Evolutionary conservation across 495 filamentous ascomycete genomes (phyloP).

Genomic region (Penicillium lividum): DNA sequence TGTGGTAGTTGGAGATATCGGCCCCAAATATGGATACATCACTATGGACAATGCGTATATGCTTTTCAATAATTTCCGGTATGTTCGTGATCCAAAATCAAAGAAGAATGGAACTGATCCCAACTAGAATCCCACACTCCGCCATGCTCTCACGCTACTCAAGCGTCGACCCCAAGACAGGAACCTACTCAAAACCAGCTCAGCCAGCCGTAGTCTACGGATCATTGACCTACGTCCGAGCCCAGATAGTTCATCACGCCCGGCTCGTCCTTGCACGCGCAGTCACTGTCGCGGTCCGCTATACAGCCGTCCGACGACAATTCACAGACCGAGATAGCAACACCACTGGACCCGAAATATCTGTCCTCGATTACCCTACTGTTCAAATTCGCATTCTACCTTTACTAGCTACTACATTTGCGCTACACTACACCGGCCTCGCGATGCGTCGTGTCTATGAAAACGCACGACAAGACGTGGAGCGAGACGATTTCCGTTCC

Average conservation of each 20-base stretch:
- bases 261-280: slow-evolving; percentile 48
- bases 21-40: slow-evolving; percentile 49
- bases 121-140: slow-evolving; percentile 41
- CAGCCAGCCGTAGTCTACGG: slow-evolving; percentile 49
- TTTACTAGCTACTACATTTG: slow-evolving; percentile 49
- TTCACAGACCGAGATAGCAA: slow-evolving; percentile 47
- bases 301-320: slow-evolving; percentile 44
- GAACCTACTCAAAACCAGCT: slow-evolving; percentile 38
- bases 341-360: slow-evolving; percentile 36
- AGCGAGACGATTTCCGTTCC: slow-evolving; percentile 40
- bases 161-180: slow-evolving; percentile 41
- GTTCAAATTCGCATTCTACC: slow-evolving; percentile 52
- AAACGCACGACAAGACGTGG: slow-evolving; percentile 38
- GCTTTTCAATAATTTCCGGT: slow-evolving; percentile 47
- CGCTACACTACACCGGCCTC: slow-evolving; percentile 49
- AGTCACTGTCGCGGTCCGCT: slow-evolving; percentile 49
- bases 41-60: slow-evolving; percentile 54
- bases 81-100: background rate
- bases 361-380: slow-evolving; percentile 51
- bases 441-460: slow-evolving; percentile 44
- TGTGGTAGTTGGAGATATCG: slow-evolving; percentile 51
- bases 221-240: slow-evolving; percentile 46
- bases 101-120: background rate
- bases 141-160: slow-evolving; percentile 49
- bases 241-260: slow-evolving; percentile 49